A percentile compares a stretch with the other conserved stretches of the same genome.
These are phyloP conservation scores for Phyllosticta ampelicida DNA, from an alignment of 2,329 filamentous ascomycete genomes.

Conservation along the genomic window DNA sequence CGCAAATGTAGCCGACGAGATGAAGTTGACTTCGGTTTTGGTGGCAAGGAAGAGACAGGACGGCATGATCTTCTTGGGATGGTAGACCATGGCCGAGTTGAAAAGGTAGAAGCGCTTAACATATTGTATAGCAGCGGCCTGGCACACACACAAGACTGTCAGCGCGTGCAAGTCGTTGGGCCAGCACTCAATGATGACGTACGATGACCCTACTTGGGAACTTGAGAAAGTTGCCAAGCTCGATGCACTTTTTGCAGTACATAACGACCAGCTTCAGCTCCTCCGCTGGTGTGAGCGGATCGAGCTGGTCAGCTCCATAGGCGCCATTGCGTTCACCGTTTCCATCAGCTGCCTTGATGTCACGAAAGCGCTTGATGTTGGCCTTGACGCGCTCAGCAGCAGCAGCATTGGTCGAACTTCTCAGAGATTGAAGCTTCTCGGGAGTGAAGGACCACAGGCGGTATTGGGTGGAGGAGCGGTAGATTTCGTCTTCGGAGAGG, in stretches of 20 bases:
- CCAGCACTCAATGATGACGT: background rate
- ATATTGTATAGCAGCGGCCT: conserved; percentile 78
- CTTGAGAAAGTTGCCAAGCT: conserved; percentile 21
- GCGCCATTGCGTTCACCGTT: conserved; percentile 16
- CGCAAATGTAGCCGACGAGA: conserved; percentile 54
- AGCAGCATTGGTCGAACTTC: conserved; percentile 66
- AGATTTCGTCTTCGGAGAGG: conserved; percentile 82
- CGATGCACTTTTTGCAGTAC: conserved; percentile 54
- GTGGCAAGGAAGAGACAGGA: conserved; percentile 87
- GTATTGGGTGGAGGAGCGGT: conserved; percentile 82
- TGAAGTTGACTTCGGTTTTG: conserved; percentile 81
- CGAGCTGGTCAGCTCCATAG: conserved; percentile 43
- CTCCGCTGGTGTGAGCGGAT: conserved; percentile 73
- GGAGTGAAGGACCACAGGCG: conserved; percentile 86
- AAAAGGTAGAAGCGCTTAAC: conserved; percentile 91
- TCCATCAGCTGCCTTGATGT: conserved; percentile 29
- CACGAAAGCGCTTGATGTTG: conserved; percentile 40
- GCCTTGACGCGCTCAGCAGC: conserved; percentile 58
- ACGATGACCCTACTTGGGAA: conserved; percentile 8
- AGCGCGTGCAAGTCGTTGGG: conserved; percentile 27
- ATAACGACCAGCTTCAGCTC: conserved; percentile 72
- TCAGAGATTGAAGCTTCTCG: conserved; percentile 57
- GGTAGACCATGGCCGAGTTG: conserved; percentile 94
- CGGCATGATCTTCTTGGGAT: conserved; percentile 78
- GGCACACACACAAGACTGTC: conserved; percentile 13